Conservation (phyloP, 805 yeast species). For the Yamadazyma ubonensis region DNA sequence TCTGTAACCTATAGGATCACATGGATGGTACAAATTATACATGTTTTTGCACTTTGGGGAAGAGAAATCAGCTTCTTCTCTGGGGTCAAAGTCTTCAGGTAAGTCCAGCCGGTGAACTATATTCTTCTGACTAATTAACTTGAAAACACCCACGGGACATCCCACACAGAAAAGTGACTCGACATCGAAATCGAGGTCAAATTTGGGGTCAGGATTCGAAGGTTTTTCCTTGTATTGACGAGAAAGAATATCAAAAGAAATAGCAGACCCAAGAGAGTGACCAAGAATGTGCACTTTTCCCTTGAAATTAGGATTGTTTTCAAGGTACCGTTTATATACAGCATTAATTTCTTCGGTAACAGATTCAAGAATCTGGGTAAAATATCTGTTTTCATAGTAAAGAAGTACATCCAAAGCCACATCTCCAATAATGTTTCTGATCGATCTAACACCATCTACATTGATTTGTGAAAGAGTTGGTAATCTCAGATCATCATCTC, state of each 20-base stretch:
- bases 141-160: conserved; percentile 87
- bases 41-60: conserved; percentile 63
- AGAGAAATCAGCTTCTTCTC: conserved; percentile 19
- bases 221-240: conserved; percentile 40
- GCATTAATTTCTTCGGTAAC: conserved; percentile 66
- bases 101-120: conserved; percentile 44
- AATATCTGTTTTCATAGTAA: conserved; percentile 70
- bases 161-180: conserved; percentile 80
- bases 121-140: conserved; percentile 63
- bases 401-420: conserved; percentile 81
- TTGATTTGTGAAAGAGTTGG: conserved; percentile 74
- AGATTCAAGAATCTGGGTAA: conserved; percentile 56
- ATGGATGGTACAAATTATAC: conserved; percentile 83
- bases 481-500: conserved; percentile 38
- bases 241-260: conserved; percentile 71
- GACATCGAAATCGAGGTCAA: conserved; percentile 64
- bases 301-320: conserved; percentile 67
- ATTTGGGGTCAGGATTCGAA: conserved; percentile 26
- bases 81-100: conserved; percentile 23
- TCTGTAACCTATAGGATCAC: conserved; percentile 90
- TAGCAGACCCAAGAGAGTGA: conserved; percentile 89
- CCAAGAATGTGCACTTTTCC: conserved; percentile 85
- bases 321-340: conserved; percentile 55
- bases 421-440: conserved; percentile 80
- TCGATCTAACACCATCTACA: conserved; percentile 71